Base-by-base conservation (phyloP, 148 eudicot species). In the Diospyros lotus region DNA sequence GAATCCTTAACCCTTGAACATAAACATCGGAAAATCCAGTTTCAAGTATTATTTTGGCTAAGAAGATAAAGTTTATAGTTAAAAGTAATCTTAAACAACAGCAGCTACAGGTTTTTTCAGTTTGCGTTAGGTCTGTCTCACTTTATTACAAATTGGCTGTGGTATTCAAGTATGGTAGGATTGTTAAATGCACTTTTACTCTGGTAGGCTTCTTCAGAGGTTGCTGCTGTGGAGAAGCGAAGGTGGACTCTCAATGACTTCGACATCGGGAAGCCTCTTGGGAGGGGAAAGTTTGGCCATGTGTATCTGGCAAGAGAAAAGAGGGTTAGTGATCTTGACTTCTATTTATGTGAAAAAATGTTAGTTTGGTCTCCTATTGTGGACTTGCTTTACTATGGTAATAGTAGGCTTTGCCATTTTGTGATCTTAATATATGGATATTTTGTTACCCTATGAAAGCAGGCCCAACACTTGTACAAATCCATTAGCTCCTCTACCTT, bases 251-350 rank as follows among this genome's bases (percentile, higher is more conserved):
- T 94, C 39, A 87, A 82, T 63, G 98, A 94, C 70, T 94, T 94
- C 44, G 97, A 94, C 68, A 87, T 94, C 4, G 98, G 98, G 43
- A 94, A 94, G 85, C 98, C 97, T 53, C 93, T 94, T 15, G 98
- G 98, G 52, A 85, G 98, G 77, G 98, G 98, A 51, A 94, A 94
- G 82, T 94, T 94, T 59, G 98, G 97, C 28, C 98, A 94, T 80
- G 98, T 94, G 44, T 92, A 94, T 77, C 71, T 94, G 54, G 95
- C 98, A 2, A 87, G 91, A 78, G 98, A 94, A 86, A 94, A 89
- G 82, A 89, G 96, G 87, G 97, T 92, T 72, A 76, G 97, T 75
- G 38, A 48, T 63, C 53, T 73, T 66, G 52, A 71, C 13, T 76
- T 71, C 18, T 43, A 41, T 77, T 42, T 58, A 17, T 63, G 53